Evolutionary conservation across 345 rosid genomes (phyloP), one percentile per base, ranked within the genome.

Genomic region (Eutrema japonicum): DNA sequence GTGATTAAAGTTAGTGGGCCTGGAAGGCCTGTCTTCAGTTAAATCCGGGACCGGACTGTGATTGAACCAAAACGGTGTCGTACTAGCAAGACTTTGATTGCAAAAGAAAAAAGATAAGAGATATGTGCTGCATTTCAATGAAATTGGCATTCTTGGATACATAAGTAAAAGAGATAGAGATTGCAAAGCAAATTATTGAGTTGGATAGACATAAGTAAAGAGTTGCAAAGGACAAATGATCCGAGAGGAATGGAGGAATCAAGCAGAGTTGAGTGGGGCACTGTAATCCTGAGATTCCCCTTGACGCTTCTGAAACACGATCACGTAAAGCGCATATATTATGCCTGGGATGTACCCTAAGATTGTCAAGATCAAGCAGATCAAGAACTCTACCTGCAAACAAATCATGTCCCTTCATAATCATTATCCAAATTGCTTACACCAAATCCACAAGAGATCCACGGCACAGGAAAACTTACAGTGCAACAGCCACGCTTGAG

Each of bases 321-420:
- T 95, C 55, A 86, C 94, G 68, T 95, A 95, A 18, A 95, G 74
- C 0, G 99, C 99, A 59, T 95, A 92, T 27, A 96, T 89, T 14
- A 96, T 96, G 18, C 99, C 99, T 8, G 98, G 99, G 64, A 96
- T 29, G 78, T 92, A 96, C 6, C 99, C 99, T n/a, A 92, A 84
- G 65, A 90, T 66, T 1, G 99, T 96, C 76, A 96, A 52, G 12
- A 92, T 79, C 83, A 92, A 54, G 64, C 99, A 96, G 5, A 96
- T 83, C 53, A 87, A 83, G 77, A 90, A 87, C 87, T 95, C 99
- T 4, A 82, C 79, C 98, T 93, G 87, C 78, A 82, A 68, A 42
- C 22, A 13, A 48, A 29, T 10, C 55, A 50, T 3, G 29, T 22
- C 26, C 26, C 26, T 22, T 22, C 26, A 22, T 22, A 22, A 22